Evolutionary conservation across 352 stramenopile genomes (phyloP), one percentile per base, ranked within the genome.

Genomic region (Pythium scleroteichum): DNA sequence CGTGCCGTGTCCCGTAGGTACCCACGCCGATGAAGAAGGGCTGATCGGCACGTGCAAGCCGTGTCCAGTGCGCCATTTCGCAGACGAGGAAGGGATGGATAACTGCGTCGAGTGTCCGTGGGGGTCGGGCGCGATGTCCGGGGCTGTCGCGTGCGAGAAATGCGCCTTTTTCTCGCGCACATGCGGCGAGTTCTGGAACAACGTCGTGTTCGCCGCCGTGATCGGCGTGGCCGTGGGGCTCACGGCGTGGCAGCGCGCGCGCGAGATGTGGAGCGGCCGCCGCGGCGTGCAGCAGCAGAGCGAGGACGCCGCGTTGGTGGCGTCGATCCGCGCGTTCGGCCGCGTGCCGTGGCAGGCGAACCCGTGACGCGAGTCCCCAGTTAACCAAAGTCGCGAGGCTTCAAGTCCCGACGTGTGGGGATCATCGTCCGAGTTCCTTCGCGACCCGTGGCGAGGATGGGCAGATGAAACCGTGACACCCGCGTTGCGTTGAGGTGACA

Each of bases 171-270:
- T 83, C 41, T 78, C 72, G 20, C 76, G 76, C 29, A 67, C 55
- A 23, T 89, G 79, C 53, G 53, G 72, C 39, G 74, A 72, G n/a
- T 91, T 91, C 55, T 87, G 69, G 71, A 61, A 73, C 47, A 67
- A 88, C 42, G 56, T 91, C 10, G 4, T 76, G 3, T 19, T 77
- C 26, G 69, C 71, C 2, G 20, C 64, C 14, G 66, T 66, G 22
- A 44, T 77, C 24, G 22, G 62, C 41, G 47, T 40, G 72, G 39
- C 38, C 64, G 22, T 57, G 20, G 40, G 20, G 1, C 44, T 54
- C 16, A 69, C 59, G 22, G 12, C 76, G 6, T 83, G 64, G 60
- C 52, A 48, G 20, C 78, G 77, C 26, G 51, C 69, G 4, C 76
- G 64, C 16, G 64, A 54, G 12, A 5, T 76, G n/a, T 71, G 62